Percentiles rank a stretch among this genome's conserved stretches.
Evolutionary conservation across 2,329 filamentous ascomycete genomes (phyloP).

Genomic region (Colletotrichum lini): DNA sequence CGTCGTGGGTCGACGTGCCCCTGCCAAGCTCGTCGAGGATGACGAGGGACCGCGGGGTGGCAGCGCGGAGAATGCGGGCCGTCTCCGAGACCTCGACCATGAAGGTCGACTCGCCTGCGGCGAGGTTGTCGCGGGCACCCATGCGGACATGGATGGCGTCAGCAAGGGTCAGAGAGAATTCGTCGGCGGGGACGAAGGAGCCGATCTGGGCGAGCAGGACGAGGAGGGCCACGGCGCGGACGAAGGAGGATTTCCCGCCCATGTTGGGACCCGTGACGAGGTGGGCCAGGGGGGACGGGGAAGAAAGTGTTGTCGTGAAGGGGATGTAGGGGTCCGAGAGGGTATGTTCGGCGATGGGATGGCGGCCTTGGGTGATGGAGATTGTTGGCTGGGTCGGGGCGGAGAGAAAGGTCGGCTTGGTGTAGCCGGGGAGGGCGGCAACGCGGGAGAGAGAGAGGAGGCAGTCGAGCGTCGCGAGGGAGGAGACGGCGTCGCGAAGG

Average conservation of each 20-base stretch:
- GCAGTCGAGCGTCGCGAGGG: conserved; percentile 90
- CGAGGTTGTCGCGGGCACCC: conserved; percentile 96
- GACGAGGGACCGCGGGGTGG: conserved; percentile 86
- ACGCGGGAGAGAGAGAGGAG: conserved; percentile 88
- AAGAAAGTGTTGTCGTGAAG: conserved; percentile 83
- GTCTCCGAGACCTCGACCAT: conserved; percentile 98
- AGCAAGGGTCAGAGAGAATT: conserved; percentile 82
- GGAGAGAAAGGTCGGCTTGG: conserved; percentile 78
- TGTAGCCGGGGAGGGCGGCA: conserved; percentile 89
- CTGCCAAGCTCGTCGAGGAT: conserved; percentile 96
- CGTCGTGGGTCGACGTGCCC: conserved; percentile 95
- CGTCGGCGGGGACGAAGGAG: conserved; percentile 88
- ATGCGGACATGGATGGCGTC: conserved; percentile 97
- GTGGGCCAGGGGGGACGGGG: conserved; percentile 77
- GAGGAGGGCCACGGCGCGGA: conserved; percentile 91
- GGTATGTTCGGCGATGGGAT: conserved; percentile 96
- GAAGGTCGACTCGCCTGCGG: conserved; percentile 94
- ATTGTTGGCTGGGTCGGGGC: conserved; percentile 77
- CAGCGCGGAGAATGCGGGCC: conserved; percentile 88
- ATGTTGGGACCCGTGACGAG: conserved; percentile 98
- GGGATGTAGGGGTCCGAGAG: conserved; percentile 91
- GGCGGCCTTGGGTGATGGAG: conserved; percentile 80
- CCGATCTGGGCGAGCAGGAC: conserved; percentile 95
- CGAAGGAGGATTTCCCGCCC: conserved; percentile 98
- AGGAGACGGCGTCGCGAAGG: conserved; percentile 88